phyloP scores from a whole-genome alignment of 1,139 yeast genomes.

The Kodamaea fungicola region DNA sequence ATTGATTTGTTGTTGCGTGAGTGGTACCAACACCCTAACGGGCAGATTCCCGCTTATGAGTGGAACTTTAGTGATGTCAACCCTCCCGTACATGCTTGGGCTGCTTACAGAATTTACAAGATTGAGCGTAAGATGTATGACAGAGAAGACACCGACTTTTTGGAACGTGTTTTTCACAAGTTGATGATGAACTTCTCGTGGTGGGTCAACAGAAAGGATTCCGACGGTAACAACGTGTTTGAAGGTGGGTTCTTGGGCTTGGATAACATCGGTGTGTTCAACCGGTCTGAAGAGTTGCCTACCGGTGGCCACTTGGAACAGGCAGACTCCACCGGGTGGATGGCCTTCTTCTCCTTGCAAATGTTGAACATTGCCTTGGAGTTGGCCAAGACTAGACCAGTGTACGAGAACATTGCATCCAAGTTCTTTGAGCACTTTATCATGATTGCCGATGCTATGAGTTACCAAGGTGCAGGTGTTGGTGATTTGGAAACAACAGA shows the following conservation, averaged over 20 bases:
- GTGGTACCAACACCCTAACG: constrained; percentile 99
- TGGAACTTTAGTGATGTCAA: constrained; percentile 96
- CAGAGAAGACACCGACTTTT: constrained; percentile 73
- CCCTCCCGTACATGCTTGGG: constrained; percentile 99
- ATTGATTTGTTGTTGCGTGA: constrained; percentile 84
- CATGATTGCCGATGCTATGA: constrained; percentile 93
- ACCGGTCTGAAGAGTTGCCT: constrained; percentile 91
- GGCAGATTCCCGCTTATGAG: constrained; percentile 97
- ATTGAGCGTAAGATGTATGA: constrained; percentile 88
- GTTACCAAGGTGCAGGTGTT: constrained; percentile 54
- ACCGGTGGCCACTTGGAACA: constrained; percentile 91
- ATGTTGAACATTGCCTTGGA: constrained; percentile 94
- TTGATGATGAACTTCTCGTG: constrained; percentile 87
- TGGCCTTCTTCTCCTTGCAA: constrained; percentile 90
- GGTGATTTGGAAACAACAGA: constrained; percentile 46
- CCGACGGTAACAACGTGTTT: constrained; percentile 84
- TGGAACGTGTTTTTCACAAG: constrained; percentile 91
- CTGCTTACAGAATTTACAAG: constrained; percentile 86
- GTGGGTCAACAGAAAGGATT: constrained; percentile 97
- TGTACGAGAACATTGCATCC: constrained; percentile 92
- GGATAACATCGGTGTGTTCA: constrained; percentile 92
- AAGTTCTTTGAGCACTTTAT: constrained; percentile 93
- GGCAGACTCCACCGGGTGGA: constrained; percentile 98
- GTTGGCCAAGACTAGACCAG: constrained; percentile 79
- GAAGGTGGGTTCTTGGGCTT: constrained; percentile 95